Conservation (phyloP, 108 stramenopile genomes). For the Asterionellopsis glacialis region DNA sequence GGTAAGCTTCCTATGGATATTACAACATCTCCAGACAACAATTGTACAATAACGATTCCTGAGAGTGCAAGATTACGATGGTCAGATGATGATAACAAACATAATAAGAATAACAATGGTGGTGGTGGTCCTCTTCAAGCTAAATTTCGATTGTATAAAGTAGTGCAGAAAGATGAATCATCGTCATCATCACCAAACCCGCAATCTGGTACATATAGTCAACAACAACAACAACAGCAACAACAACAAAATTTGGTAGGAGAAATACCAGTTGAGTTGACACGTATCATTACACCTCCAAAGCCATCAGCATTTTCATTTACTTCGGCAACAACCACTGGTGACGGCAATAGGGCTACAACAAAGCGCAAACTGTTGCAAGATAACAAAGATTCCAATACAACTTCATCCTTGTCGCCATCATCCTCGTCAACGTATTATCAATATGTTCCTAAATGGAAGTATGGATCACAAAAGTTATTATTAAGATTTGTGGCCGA, state of each 20-base stretch:
- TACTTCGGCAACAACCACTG: neutral
- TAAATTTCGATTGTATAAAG: neutral
- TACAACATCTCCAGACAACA: too few species aligned
- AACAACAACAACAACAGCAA: neutral
- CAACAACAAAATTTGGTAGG: neutral
- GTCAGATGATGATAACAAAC: neutral
- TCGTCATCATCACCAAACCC: too few species aligned
- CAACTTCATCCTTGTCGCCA: neutral
- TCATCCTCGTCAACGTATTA: too few species aligned
- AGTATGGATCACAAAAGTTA: constrained; percentile 30
- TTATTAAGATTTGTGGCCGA: constrained; percentile 41
- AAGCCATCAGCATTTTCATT: constrained; percentile 16
- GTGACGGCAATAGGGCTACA: neutral
- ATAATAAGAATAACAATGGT: neutral
- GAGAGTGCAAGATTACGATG: neutral
- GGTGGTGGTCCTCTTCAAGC: neutral
- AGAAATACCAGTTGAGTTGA: constrained; percentile 4
- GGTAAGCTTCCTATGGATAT: too few species aligned
- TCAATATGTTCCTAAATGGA: constrained; percentile 23
- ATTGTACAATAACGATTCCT: neutral
- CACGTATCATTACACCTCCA: constrained; percentile 17
- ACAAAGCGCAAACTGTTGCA: neutral
- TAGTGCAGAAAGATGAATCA: too few species aligned
- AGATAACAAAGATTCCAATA: neutral
- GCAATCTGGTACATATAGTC: too few species aligned